phyloP scores from a whole-genome alignment of 257 asterid species.

The Avicennia marina region DNA sequence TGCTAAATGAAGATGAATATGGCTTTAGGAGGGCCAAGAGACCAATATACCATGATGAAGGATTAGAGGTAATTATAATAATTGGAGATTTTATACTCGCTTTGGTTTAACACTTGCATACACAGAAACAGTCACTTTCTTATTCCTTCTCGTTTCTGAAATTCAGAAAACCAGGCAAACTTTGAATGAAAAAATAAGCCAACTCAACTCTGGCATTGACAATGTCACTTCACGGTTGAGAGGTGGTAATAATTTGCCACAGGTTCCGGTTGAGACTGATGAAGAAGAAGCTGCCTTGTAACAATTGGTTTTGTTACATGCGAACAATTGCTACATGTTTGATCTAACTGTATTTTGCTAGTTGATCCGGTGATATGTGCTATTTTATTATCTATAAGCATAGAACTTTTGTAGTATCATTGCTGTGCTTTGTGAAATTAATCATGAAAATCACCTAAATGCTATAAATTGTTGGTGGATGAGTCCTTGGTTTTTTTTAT shows the following conservation, averaged over 20 bases:
- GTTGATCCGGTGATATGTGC: too few species aligned
- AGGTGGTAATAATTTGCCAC: slow-evolving; percentile 65
- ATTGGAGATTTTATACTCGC: slow-evolving; percentile 12
- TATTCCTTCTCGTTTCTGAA: slow-evolving; percentile 14
- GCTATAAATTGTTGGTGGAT: too few species aligned
- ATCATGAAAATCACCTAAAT: too few species aligned
- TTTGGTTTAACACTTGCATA: not conserved
- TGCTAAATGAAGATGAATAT: slow-evolving; percentile 77
- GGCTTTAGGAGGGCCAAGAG: slow-evolving; percentile 70
- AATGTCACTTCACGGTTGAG: slow-evolving; percentile 74
- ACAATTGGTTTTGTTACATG: slow-evolving; percentile 13
- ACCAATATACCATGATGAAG: slow-evolving; percentile 79
- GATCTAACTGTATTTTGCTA: too few species aligned
- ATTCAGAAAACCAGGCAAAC: slow-evolving; percentile 76
- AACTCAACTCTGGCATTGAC: slow-evolving; percentile 87
- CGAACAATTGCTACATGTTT: too few species aligned
- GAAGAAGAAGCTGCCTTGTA: slow-evolving; percentile 57
- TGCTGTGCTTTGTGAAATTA: too few species aligned
- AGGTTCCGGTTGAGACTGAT: slow-evolving; percentile 54
- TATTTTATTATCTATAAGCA: too few species aligned
- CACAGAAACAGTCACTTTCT: not conserved
- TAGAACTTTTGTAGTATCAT: too few species aligned
- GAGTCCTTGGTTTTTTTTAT: too few species aligned
- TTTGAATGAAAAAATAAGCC: slow-evolving; percentile 63
- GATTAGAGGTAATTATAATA: slow-evolving; percentile 52